phyloP scores from a whole-genome alignment of 805 yeast genomes.

The Monosporozyma solicola region DNA sequence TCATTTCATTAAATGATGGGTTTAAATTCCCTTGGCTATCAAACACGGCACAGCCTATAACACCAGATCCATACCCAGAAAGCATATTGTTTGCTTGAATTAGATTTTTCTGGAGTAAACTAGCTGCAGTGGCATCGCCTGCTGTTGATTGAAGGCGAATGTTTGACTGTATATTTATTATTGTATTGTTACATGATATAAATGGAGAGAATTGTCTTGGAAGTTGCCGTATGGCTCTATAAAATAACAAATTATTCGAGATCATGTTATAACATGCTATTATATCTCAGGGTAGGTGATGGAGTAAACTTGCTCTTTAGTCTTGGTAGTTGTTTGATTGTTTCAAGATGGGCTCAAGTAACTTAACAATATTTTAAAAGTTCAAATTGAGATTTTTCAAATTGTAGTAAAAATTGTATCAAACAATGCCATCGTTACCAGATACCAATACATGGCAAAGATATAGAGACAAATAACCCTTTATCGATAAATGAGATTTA shows the following conservation, averaged over 20 bases:
- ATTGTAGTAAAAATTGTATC: too few relatives aligned
- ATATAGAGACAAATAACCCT: too few relatives aligned
- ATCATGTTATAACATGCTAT: background rate
- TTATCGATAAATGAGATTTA: too few relatives aligned
- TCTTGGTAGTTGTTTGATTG: too few relatives aligned
- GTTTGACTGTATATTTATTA: background rate
- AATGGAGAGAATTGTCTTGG: background rate
- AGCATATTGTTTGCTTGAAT: constrained; percentile 30
- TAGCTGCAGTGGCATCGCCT: constrained; percentile 17
- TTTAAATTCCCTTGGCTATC: constrained; percentile 60
- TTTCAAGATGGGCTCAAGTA: too few relatives aligned
- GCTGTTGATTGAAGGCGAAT: background rate
- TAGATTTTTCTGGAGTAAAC: constrained; percentile 32
- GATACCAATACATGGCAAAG: too few relatives aligned
- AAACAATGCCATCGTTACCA: too few relatives aligned
- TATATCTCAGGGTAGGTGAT: background rate
- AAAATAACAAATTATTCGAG: background rate
- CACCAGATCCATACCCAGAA: constrained; percentile 28
- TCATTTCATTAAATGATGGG: constrained; percentile 63
- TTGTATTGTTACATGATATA: background rate
- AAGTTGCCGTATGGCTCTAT: background rate
- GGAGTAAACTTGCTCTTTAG: too few relatives aligned
- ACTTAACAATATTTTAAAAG: too few relatives aligned
- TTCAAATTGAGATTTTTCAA: too few relatives aligned
- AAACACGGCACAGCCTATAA: constrained; percentile 73